Evolutionary conservation across 495 filamentous ascomycete species (phyloP), one percentile per base, ranked within the genome.

Genomic region (Xylona heveae): DNA sequence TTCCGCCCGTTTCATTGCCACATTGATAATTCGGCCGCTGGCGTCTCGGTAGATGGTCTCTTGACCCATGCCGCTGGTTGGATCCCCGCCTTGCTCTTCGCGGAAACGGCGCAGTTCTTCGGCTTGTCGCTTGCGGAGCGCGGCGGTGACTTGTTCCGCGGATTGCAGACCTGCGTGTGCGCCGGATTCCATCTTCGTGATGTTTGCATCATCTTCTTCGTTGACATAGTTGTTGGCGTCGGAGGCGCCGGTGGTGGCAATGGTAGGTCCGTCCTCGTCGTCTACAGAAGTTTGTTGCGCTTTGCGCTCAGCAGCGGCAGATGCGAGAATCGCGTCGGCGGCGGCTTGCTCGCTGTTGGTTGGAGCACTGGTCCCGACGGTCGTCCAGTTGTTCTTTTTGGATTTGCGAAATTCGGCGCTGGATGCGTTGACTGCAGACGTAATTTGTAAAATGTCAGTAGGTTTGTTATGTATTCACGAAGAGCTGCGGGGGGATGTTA

Each of bases 41-140:
- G 88, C 88, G 58, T 97, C 88, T 30, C 88, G 74, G 45, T 94
- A 88, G 26, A 94, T 78, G 0, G 85, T 83, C 51, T 95, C 82
- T 38, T 67, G 64, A 5, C 60, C 57, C 17, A 54, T 53, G 3
- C 34, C 40, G 45, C 55, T 4, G 42, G 41, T 10, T 43, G 47
- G 23, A 49, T 30, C 8, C 52, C 49, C 16, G 57, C 57, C 8
- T 59, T 54, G 35, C 48, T 54, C 16, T 37, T 35, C 12, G 8
- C 35, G 15, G 19, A 42, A 44, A 3, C 46, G 41, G 23, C 28
- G 13, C 25, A 32, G 34, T 31, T 54, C 58, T 34, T 62, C 57
- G 17, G 45, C 45, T 35, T 55, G 53, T 26, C 49, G 45, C 30
- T 42, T 46, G 39, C 53, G 61, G 30, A 90, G 59, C 37, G 84